Base-by-base conservation (phyloP, 1,139 yeast genomes). In the Lodderomyces parapsilosis region DNA sequence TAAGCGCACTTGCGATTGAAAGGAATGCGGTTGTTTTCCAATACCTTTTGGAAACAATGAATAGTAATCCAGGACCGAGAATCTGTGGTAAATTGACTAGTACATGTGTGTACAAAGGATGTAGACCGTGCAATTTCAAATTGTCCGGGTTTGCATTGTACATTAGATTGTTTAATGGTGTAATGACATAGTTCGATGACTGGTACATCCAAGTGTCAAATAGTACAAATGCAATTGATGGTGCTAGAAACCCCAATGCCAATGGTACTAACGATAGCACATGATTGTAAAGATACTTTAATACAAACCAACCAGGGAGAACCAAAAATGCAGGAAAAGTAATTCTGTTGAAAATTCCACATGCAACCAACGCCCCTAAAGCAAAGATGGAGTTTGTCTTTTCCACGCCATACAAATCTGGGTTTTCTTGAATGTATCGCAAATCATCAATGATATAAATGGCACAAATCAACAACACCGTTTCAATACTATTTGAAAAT, bases 401-500 rank as follows among this genome's bases (percentile, higher is more conserved):
- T 13, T 53, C 27, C 39, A 43, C n/a, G 15, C 19, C 42, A 15
- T 36, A 41, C 11, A 41, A 41, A 20, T 44, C 49, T 32, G 48
- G 46, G 23, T 58, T 39, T 34, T 51, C 66, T 14, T 49, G 47
- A 18, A 58, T 55, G 46, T 61, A 57, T 41, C 82, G 59, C 39
- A 78, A 54, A 41, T 74, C 74, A 50, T 76, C 73, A 27, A 79
- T 66, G 13, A 80, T 52, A 62, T 76, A 76, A 9, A 90, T 62
- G 8, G 79, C 70, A 47, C 80, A 53, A 32, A 90, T 56, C 17
- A 93, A 66, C 27, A 90, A 49, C 17, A 81, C 66, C 0, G 98
- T 88, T 55, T 94, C 99, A 3, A 88, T 60, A 23, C 91, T 80
- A 59, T 94, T 94, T 28, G 96, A 87, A 56, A 94, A 88, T 2